Base-by-base conservation (phyloP, 805 yeast species). In the Saccharomycopsis capsularis region DNA sequence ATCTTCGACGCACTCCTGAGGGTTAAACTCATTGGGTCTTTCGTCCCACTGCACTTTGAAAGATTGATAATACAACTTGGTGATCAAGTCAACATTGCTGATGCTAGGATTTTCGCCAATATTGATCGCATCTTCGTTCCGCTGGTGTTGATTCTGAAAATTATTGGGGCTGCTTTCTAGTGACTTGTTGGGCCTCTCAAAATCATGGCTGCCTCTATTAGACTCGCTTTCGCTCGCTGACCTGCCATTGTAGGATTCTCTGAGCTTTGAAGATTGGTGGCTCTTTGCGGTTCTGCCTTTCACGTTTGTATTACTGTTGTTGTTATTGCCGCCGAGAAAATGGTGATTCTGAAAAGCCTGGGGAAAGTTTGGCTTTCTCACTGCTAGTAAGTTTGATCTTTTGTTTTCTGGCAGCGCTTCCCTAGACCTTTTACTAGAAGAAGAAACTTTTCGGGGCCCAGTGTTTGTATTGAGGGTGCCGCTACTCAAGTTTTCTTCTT, bases 1-100 rank as follows among this genome's bases (percentile, higher is more conserved):
- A 62, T 87, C 95, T 29, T 79, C 79, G 9, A 89, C 72, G 54
- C 90, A 78, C 50, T 81, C 85, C 44, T 74, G 73, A 0, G 96
- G 91, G 11, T 81, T 69, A 61, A 71, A 69, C 66, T 85, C 77
- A 48, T 75, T 72, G 4, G 76, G 74, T 40, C 75, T 61, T 25
- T 67, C 62, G 53, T 79, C 85, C 88, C 87, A 81, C 0, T 80
- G 71, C 30, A 75, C 63, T 51, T 80, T 81, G 52, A 80, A 69
- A 1, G 81, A 73, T 54, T 70, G 74, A 48, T 74, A 72, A 55
- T 78, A 77, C 4, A 79, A 62, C 36, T 65, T 70, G 29, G 72
- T 48, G 9, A 53, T 48, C 9, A 51, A n/a, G 5, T 45, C 49
- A 13, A 51, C 34, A 27, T 53, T 43, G 72, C 79, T 13, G 79